Evolutionary conservation across 169 alveolate species (phyloP).

Genomic region (Plasmodium relictum): DNA sequence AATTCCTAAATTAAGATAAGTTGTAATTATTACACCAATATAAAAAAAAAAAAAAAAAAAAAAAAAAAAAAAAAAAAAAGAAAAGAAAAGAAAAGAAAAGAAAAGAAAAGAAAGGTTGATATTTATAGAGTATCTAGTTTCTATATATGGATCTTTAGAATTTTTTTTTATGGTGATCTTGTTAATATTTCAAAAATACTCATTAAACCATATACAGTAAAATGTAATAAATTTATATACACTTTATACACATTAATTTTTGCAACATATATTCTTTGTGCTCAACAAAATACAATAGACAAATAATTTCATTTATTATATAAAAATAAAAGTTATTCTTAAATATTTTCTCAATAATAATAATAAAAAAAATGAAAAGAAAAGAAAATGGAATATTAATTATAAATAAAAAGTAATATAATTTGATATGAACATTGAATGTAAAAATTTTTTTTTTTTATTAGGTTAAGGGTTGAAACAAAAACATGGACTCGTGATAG

Average conservation of each 20-base stretch:
- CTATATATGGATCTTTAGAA: constrained; percentile 60
- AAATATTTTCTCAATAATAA: background rate
- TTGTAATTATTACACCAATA: constrained; percentile 14
- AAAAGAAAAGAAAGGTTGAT: constrained; percentile 8
- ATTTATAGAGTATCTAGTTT: constrained; percentile 27
- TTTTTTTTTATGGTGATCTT: constrained; percentile 47
- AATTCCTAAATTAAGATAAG: constrained; percentile 26
- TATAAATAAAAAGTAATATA: background rate
- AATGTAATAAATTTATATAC: constrained; percentile 59
- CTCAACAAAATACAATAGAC: no score
- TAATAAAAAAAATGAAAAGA: constrained; percentile 9
- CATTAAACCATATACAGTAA: constrained; percentile 52
- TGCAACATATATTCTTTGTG: background rate
- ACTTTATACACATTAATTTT: background rate
- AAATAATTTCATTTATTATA: no score
- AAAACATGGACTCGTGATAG: constrained; percentile 96
- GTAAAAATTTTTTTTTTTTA: constrained; percentile 8
- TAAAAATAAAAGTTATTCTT: no score
- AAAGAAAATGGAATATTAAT: constrained; percentile 6
- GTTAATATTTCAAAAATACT: constrained; percentile 40
- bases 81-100: background rate
- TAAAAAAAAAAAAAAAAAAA: constrained; percentile 19
- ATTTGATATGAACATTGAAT: background rate
- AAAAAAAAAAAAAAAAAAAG: constrained; percentile 8
- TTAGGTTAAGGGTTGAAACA: constrained; percentile 88